phyloP scores from a whole-genome alignment of 805 yeast species.

The Priceomyces carsonii region DNA sequence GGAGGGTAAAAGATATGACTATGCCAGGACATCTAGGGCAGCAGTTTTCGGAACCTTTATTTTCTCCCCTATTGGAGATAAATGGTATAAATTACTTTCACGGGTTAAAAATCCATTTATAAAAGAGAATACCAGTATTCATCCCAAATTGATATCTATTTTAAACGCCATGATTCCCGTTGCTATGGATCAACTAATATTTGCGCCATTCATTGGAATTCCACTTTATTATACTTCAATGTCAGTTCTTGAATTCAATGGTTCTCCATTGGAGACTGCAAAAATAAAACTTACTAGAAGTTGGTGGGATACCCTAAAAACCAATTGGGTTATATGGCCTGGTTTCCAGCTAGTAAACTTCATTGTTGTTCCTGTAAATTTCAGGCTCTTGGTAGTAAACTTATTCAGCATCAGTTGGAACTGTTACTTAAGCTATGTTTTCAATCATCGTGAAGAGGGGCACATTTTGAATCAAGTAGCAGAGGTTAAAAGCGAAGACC shows the following conservation, averaged over 20 bases:
- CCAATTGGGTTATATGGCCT: conserved; percentile 93
- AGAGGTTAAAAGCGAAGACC: conserved; percentile 10
- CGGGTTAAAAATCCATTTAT: conserved; percentile 38
- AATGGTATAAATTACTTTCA: conserved; percentile 62
- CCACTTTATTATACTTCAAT: conserved; percentile 71
- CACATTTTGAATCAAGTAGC: conserved; percentile 3
- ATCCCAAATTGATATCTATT: conserved; percentile 5
- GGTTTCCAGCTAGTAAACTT: conserved; percentile 79
- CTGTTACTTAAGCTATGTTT: conserved; percentile 62
- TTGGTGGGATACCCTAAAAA: conserved; percentile 64
- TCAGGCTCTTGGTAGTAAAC: conserved; percentile 69
- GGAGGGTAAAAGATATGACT: conserved; percentile 42
- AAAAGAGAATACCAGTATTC: not conserved
- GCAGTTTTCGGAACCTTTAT: conserved; percentile 68
- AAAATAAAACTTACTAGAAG: conserved; percentile 46
- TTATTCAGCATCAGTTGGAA: conserved; percentile 81
- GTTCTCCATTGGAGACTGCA: conserved; percentile 41
- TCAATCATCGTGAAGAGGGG: conserved; percentile 15
- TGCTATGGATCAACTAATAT: conserved; percentile 66
- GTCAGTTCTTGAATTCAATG: conserved; percentile 60
- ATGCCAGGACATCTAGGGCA: conserved; percentile 60
- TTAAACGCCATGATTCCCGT: conserved; percentile 45
- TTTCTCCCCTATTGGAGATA: conserved; percentile 74
- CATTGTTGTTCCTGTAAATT: conserved; percentile 68
- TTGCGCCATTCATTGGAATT: conserved; percentile 74